Percentiles rank a stretch among this genome's conserved stretches.
Conservation (phyloP, 768 basidiomycete species). For the Phaeotremella skinneri region DNA sequence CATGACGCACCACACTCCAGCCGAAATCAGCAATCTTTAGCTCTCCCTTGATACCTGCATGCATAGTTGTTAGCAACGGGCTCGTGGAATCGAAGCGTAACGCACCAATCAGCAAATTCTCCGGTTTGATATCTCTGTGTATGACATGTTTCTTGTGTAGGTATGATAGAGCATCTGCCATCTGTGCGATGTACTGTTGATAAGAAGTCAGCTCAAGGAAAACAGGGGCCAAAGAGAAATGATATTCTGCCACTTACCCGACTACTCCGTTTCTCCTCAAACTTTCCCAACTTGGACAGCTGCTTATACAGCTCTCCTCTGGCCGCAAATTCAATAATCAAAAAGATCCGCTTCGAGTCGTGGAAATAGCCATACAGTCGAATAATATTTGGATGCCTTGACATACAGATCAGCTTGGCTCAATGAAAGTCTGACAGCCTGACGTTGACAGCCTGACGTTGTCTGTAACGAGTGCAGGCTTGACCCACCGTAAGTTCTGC, state of each 20-base stretch:
- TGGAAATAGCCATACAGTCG: slow-evolving; percentile 97
- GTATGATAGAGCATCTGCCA: slow-evolving; percentile 92
- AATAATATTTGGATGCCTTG: slow-evolving; percentile 90
- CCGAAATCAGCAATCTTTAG: slow-evolving; percentile 98
- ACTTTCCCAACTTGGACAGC: slow-evolving; percentile 76
- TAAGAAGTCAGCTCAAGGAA: background rate
- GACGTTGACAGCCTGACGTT: no score
- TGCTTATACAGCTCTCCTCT: slow-evolving; percentile 98
- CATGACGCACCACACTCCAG: slow-evolving; percentile 63
- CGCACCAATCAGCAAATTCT: slow-evolving; percentile 84
- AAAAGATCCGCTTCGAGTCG: slow-evolving; percentile 93
- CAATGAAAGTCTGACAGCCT: no score
- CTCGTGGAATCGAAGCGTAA: background rate
- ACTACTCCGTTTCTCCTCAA: slow-evolving; percentile 81
- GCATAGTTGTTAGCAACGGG: slow-evolving; percentile 3
- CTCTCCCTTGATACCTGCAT: slow-evolving; percentile 72
- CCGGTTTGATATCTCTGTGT: slow-evolving; percentile 98
- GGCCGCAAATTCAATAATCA: slow-evolving; percentile 96
- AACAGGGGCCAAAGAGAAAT: background rate
- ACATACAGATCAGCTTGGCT: no score
- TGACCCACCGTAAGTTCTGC: slow-evolving; percentile 67
- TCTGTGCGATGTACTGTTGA: slow-evolving; percentile 84
- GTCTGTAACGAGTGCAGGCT: no score
- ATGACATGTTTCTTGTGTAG: slow-evolving; percentile 95
- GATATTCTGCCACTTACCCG: slow-evolving; percentile 49